Conservation (phyloP, 768 basidiomycete genomes). For the Kwoniella sp. region DNA sequence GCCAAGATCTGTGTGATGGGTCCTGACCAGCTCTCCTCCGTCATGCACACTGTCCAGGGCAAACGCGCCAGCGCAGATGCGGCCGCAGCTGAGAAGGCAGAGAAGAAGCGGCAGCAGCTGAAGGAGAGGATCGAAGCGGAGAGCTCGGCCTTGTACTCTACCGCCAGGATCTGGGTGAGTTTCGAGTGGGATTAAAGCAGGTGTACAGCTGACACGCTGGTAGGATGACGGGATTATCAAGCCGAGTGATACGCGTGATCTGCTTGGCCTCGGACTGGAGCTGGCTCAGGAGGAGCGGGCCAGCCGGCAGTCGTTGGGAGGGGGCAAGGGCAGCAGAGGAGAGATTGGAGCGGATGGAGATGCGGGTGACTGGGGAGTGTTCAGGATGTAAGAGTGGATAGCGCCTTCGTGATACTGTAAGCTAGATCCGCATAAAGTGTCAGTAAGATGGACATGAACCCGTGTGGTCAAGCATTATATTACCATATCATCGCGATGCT, state of each 20-base stretch:
- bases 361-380: slow-evolving; percentile 66
- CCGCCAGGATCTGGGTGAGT: slow-evolving; percentile 77
- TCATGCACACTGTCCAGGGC: slow-evolving; percentile 82
- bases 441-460: too few species aligned
- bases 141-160: slow-evolving; percentile 79
- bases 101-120: slow-evolving; percentile 49
- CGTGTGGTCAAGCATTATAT: too few species aligned
- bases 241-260: slow-evolving; percentile 81
- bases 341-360: slow-evolving; percentile 55
- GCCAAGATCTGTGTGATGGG: slow-evolving; percentile 96
- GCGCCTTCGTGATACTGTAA: too few species aligned
- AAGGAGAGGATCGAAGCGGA: slow-evolving; percentile 82
- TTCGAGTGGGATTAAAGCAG: not conserved
- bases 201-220: not conserved
- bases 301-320: slow-evolving; percentile 54
- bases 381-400: slow-evolving; percentile 84
- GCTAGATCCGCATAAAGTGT: too few species aligned
- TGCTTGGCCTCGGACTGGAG: slow-evolving; percentile 79
- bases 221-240: slow-evolving; percentile 60
- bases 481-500: too few species aligned
- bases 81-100: slow-evolving; percentile 1
- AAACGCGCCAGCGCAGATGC: slow-evolving; percentile 49
- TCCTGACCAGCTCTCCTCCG: slow-evolving; percentile 82
- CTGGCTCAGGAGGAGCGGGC: slow-evolving; percentile 55
- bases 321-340: slow-evolving; percentile 52